Evolutionary conservation across 345 rosid species (phyloP), one percentile per base, ranked within the genome.

Genomic region (Eucalyptus guilfoylei): DNA sequence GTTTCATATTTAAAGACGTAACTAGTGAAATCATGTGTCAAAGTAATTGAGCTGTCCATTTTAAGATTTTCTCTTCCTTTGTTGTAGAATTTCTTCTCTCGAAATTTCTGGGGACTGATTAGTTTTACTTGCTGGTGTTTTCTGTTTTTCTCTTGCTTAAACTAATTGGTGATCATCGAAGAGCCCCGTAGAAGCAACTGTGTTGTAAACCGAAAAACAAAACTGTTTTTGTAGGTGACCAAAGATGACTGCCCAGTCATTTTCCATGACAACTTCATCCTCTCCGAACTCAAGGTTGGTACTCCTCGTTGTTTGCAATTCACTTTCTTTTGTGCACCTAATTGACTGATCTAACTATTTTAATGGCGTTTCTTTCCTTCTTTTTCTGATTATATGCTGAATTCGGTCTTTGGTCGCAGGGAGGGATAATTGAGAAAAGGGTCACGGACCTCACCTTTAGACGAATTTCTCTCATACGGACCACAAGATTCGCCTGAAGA

Each of bases 171-270:
- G 87, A 86, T 86, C 24, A 49, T 85, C 87, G 87, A 45, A 45
- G 87, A 49, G 55, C 87, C 55, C 55, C 52, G 55, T 85, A 85
- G 87, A 85, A 85, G 49, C 87, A 49, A 86, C 87, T 52, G 54
- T 86, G 87, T 49, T 86, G 87, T 49, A 86, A 86, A 86, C 87
- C 58, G 34, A 49, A 86, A n/a, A 48, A 49, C 54, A 37, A 52
- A 86, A 86, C 90, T 44, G 88, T 93, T 93, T 94, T 94, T 96
- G 94, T 89, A 96, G 99, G 99, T 97, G 89, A 97, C 99, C 54
- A 94, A 90, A 87, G 99, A 97, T 93, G 98, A 92, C 91, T 96
- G 97, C 92, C 99, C 99, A 13, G 94, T 97, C 92, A 96, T 97
- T 90, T 97, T 96, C 94, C 99, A 97, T 86, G 99, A 97, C 93